These are phyloP conservation scores for Curvularia verruculosa DNA, from an alignment of 2,329 filamentous ascomycete species.

Conservation along the genomic window DNA sequence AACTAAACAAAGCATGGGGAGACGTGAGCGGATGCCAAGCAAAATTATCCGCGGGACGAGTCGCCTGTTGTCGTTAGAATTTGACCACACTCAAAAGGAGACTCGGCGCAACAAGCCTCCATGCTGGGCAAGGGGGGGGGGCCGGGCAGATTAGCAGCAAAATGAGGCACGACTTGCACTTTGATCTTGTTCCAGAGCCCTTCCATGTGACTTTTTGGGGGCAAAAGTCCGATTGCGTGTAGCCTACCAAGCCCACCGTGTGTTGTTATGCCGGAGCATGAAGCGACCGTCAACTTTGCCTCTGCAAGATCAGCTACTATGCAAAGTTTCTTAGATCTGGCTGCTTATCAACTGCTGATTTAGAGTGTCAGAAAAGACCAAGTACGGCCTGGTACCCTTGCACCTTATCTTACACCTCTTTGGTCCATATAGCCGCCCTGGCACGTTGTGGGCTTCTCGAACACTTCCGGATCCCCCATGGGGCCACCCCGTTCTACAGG, in stretches of 20 bases:
- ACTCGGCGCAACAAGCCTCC: conserved; percentile 9
- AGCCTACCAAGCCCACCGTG: neutral
- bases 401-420: conserved; percentile 9
- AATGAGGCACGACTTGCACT: neutral
- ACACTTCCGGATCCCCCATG: conserved; percentile 20
- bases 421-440: conserved; percentile 11
- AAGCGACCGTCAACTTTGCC: neutral
- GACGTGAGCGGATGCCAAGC: conserved; percentile 13
- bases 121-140: neutral
- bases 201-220: neutral
- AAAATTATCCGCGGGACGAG: conserved; percentile 22
- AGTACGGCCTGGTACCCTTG: conserved; percentile 3
- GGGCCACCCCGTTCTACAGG: conserved; percentile 21
- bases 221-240: neutral
- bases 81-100: neutral
- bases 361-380: neutral
- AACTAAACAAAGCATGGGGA: conserved; percentile 1
- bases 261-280: neutral
- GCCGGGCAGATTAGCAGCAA: neutral
- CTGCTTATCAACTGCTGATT: neutral
- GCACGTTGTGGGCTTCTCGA: conserved; percentile 21
- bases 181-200: neutral
- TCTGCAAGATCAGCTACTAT: neutral
- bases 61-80: conserved; percentile 10
- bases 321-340: neutral